These are phyloP conservation scores for Exserohilum rostratum DNA, from an alignment of 2,329 filamentous ascomycete species.

Conservation along the genomic window DNA sequence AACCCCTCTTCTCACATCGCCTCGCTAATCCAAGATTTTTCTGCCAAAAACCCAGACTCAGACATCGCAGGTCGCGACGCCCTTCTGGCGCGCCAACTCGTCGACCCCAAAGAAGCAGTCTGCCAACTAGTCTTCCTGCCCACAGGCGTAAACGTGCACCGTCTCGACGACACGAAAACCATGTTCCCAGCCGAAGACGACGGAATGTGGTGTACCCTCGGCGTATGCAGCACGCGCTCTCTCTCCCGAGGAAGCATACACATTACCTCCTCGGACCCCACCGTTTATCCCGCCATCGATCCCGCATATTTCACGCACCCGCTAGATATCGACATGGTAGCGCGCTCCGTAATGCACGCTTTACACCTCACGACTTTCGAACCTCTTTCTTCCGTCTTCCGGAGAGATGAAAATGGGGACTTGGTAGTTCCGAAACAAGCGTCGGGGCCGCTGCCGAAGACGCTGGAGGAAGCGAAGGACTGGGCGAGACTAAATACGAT, in stretches of 20 bases:
- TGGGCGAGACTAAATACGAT: slow-evolving; percentile 18
- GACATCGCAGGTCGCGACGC: slow-evolving; percentile 32
- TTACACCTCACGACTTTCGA: slow-evolving; percentile 7
- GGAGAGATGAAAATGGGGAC: background rate
- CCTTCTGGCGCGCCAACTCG: slow-evolving; percentile 30
- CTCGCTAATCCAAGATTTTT: slow-evolving; percentile 22
- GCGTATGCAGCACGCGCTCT: slow-evolving; percentile 38
- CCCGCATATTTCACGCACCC: slow-evolving; percentile 53
- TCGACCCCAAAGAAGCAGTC: slow-evolving; percentile 29
- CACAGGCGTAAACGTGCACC: slow-evolving; percentile 18
- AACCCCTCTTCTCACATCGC: slow-evolving; percentile 29
- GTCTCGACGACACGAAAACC: slow-evolving; percentile 1
- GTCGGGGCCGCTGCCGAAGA: slow-evolving; percentile 13
- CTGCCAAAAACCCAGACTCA: slow-evolving; percentile 24
- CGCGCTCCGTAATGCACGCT: slow-evolving; percentile 38
- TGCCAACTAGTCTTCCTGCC: slow-evolving; percentile 28
- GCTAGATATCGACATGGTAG: slow-evolving; percentile 51
- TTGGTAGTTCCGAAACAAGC: slow-evolving; percentile 14
- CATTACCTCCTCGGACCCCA: slow-evolving; percentile 41
- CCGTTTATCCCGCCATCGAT: slow-evolving; percentile 46
- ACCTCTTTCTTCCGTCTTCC: background rate
- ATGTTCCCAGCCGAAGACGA: slow-evolving; percentile 14
- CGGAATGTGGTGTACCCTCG: slow-evolving; percentile 23
- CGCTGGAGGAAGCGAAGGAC: slow-evolving; percentile 23
- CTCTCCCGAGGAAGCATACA: slow-evolving; percentile 52